These are phyloP conservation scores for Ophiorrhiza pumila DNA, from an alignment of 257 asterid species.

Conservation along the genomic window DNA sequence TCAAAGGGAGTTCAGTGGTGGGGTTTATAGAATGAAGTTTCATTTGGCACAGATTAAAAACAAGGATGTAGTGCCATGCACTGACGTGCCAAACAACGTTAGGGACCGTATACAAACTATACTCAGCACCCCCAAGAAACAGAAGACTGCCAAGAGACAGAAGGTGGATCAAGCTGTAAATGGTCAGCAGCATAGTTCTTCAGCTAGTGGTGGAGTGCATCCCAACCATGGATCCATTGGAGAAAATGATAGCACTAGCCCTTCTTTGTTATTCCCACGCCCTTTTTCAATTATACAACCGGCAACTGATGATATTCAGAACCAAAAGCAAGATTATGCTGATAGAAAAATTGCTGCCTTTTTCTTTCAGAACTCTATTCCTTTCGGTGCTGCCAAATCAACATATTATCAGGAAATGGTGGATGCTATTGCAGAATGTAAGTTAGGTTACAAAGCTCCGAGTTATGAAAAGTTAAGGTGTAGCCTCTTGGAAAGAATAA, in stretches of 20 bases:
- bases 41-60: slow-evolving; percentile 49
- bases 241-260: slow-evolving; percentile 30
- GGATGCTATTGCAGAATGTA: slow-evolving; percentile 39
- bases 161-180: slow-evolving; percentile 31
- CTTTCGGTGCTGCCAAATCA: slow-evolving; percentile 39
- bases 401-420: slow-evolving; percentile 37
- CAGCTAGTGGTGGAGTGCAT: slow-evolving; percentile 35
- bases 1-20: slow-evolving; percentile 48
- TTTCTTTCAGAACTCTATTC: slow-evolving; percentile 43
- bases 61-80: slow-evolving; percentile 44
- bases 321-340: slow-evolving; percentile 37
- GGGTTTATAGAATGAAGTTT: slow-evolving; percentile 47
- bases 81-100: slow-evolving; percentile 34
- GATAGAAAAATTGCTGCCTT: slow-evolving; percentile 42
- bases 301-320: slow-evolving; percentile 23
- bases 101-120: slow-evolving; percentile 32
- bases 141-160: slow-evolving; percentile 33
- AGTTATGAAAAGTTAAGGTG: slow-evolving; percentile 26
- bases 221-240: slow-evolving; percentile 32
- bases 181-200: slow-evolving; percentile 40
- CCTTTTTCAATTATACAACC: slow-evolving; percentile 28
- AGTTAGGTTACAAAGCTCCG: slow-evolving; percentile 39
- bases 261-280: slow-evolving; percentile 28
- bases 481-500: slow-evolving; percentile 31
- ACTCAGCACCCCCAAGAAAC: slow-evolving; percentile 36